Percentiles rank a stretch among this genome's conserved stretches.
Conservation (phyloP, 2,329 filamentous ascomycete genomes). For the Aspergillus glaucus region DNA sequence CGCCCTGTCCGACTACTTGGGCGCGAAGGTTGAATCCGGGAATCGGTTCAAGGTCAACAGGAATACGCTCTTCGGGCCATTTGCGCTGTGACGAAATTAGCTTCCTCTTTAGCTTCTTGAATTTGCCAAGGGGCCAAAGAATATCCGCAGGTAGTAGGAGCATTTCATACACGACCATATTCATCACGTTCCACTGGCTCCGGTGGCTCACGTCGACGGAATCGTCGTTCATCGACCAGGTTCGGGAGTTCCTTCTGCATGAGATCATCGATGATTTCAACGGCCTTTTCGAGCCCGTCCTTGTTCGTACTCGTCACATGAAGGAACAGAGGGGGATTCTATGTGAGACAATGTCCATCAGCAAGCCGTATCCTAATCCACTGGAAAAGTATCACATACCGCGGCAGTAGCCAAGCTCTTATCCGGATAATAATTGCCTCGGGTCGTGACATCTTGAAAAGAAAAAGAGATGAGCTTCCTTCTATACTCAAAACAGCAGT, state of each 20-base stretch:
- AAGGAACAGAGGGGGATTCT: conserved; percentile 91
- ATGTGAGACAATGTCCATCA: conserved; percentile 1
- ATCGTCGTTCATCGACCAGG: conserved; percentile 87
- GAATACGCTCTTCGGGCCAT: conserved; percentile 96
- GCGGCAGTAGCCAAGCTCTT: conserved; percentile 93
- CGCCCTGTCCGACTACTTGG: conserved; percentile 90
- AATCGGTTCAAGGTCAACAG: conserved; percentile 82
- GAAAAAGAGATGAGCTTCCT: conserved; percentile 56
- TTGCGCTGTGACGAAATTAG: conserved; percentile 60
- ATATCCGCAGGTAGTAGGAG: background rate
- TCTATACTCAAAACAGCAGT: conserved; percentile 42
- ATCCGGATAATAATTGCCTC: conserved; percentile 93
- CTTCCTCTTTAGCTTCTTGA: background rate
- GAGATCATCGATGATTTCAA: conserved; percentile 83
- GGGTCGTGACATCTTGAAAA: conserved; percentile 92
- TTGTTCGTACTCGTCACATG: conserved; percentile 92
- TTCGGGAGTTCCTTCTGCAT: conserved; percentile 96
- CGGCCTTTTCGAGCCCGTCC: conserved; percentile 81
- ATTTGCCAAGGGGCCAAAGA: background rate
- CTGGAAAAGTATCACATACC: conserved; percentile 51
- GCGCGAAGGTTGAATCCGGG: conserved; percentile 93
- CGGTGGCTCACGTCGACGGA: conserved; percentile 69
- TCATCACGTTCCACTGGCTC: conserved; percentile 84
- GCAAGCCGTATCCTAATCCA: background rate
- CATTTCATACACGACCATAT: conserved; percentile 64